These are phyloP conservation scores for Pleomassaria siparia DNA, from an alignment of 2,329 filamentous ascomycete species.

Conservation along the genomic window DNA sequence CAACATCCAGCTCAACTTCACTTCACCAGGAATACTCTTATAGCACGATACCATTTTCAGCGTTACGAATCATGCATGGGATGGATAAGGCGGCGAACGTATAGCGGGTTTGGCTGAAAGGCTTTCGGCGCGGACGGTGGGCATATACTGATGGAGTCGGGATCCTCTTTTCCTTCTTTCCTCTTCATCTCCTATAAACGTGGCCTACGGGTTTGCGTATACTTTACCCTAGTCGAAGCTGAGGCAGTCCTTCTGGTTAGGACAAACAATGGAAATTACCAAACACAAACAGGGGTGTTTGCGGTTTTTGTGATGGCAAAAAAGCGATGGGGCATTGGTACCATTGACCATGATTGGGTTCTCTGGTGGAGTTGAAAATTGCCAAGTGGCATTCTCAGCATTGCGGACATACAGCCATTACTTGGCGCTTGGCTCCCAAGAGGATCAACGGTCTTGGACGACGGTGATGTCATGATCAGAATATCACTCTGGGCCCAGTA, in stretches of 20 bases:
- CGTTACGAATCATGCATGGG: background rate
- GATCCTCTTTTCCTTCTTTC: background rate
- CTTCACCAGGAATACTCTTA: background rate
- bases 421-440: slow-evolving; percentile 1
- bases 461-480: background rate
- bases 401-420: too few species aligned
- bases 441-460: background rate
- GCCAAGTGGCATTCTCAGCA: too few species aligned
- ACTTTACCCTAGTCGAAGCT: too few species aligned
- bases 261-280: too few species aligned
- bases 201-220: background rate
- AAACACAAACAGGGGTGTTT: too few species aligned
- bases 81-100: background rate
- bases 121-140: background rate
- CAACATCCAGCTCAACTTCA: background rate
- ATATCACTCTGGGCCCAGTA: background rate
- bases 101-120: background rate
- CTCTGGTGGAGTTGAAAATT: too few species aligned
- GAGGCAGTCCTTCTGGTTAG: too few species aligned
- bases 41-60: background rate
- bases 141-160: background rate
- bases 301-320: too few species aligned
- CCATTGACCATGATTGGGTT: too few species aligned
- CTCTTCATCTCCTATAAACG: background rate
- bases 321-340: too few species aligned